Percentiles rank a stretch among this genome's conserved stretches.
Evolutionary conservation across 2,329 filamentous ascomycete species (phyloP).

Genomic region (Penicillium concentricum): DNA sequence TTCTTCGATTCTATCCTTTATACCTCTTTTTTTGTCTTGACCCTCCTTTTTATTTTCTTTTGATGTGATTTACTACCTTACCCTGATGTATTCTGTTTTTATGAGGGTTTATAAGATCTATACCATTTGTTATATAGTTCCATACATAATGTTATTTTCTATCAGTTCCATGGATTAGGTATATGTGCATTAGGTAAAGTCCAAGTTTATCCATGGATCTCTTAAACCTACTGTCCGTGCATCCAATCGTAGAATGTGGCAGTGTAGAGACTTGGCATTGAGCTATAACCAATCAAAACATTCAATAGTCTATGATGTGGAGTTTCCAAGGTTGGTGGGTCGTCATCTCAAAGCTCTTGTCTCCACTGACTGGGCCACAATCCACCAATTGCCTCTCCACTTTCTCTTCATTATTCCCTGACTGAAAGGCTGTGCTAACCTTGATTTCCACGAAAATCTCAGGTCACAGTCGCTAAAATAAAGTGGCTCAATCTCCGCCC

Average conservation of each 20-base stretch:
- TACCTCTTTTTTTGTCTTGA: slow-evolving; percentile 6
- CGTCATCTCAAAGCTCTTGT: neutral
- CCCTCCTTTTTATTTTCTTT: slow-evolving; percentile 9
- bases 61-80: slow-evolving; percentile 20
- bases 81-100: slow-evolving; percentile 9
- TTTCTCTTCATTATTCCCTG: neutral
- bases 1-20: slow-evolving; percentile 3
- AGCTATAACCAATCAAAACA: neutral
- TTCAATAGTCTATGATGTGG: rapidly evolving
- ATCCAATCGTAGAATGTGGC: slow-evolving; percentile 6
- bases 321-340: neutral
- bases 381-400: neutral
- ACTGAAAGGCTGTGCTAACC: slow-evolving; percentile 7
- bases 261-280: slow-evolving; percentile 13
- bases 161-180: no score
- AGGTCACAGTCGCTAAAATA: neutral
- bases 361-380: slow-evolving; percentile 2
- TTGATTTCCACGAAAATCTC: neutral
- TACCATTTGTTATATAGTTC: slow-evolving; percentile 20
- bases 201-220: neutral
- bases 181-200: neutral
- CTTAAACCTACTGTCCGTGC: slow-evolving; percentile 2
- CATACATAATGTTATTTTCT: slow-evolving; percentile 1
- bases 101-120: slow-evolving; percentile 21
- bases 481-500: slow-evolving; percentile 19